These are phyloP conservation scores for Cladosporium sp. DNA, from an alignment of 2,329 filamentous ascomycete genomes.

Conservation along the genomic window DNA sequence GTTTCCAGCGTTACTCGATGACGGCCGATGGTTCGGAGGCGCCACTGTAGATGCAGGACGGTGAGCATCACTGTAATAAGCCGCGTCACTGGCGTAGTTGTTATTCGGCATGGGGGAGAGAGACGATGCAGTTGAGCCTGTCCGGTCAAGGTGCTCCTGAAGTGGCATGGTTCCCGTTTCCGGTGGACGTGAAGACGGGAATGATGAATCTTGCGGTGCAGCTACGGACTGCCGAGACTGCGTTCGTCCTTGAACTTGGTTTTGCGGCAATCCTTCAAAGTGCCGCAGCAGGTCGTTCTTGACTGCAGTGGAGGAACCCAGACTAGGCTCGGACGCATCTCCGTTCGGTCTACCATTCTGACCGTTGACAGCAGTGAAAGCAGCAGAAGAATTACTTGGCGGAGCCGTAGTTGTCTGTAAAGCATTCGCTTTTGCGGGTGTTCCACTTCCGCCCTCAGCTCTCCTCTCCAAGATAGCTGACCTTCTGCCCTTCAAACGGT, in stretches of 20 bases:
- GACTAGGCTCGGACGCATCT: conserved; percentile 37
- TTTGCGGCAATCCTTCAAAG: conserved; percentile 62
- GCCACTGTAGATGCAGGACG: conserved; percentile 11
- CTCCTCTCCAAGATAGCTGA: conserved; percentile 70
- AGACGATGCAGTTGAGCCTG: conserved; percentile 26
- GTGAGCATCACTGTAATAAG: conserved; percentile 26
- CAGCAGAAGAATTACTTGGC: conserved; percentile 34
- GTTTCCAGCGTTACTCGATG: conserved; percentile 30
- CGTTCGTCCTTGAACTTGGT: conserved; percentile 33
- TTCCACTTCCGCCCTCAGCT: conserved; percentile 43
- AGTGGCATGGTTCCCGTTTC: neutral
- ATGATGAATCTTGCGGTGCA: neutral
- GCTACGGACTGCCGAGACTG: conserved; percentile 17
- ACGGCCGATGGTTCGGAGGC: conserved; percentile 29
- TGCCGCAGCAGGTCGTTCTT: conserved; percentile 64
- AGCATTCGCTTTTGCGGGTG: conserved; percentile 37
- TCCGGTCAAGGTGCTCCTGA: conserved; percentile 14
- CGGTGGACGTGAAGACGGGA: neutral
- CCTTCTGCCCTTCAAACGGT: conserved; percentile 73
- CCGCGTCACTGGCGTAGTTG: conserved; percentile 28
- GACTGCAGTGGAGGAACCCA: conserved; percentile 54
- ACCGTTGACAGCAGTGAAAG: conserved; percentile 62
- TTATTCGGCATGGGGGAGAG: conserved; percentile 34
- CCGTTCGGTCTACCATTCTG: conserved; percentile 41
- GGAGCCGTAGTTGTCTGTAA: conserved; percentile 37